Conservation (phyloP, 768 basidiomycete species). For the Chiua virens region DNA sequence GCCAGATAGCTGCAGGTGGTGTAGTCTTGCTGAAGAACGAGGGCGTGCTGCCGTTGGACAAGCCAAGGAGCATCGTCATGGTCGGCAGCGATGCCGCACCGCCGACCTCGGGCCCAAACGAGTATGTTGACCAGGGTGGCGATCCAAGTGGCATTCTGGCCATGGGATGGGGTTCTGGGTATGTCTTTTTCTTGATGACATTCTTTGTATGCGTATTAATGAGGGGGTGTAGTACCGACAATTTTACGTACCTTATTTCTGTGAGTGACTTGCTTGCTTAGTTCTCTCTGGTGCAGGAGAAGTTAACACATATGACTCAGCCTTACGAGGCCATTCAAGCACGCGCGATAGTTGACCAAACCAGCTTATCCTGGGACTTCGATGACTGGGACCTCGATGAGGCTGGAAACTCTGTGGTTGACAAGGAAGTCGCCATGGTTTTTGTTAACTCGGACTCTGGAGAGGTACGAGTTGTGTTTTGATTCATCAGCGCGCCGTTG, state of each 20-base stretch:
- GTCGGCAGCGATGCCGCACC: slow-evolving; percentile 69
- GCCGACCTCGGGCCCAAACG: slow-evolving; percentile 65
- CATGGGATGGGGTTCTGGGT: slow-evolving; percentile 92
- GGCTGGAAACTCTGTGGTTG: slow-evolving; percentile 48
- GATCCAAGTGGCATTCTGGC: slow-evolving; percentile 68
- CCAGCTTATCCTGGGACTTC: slow-evolving; percentile 67
- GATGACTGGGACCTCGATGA: slow-evolving; percentile 62
- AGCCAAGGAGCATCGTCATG: slow-evolving; percentile 59
- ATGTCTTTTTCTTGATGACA: slow-evolving; percentile 1
- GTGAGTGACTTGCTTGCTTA: slow-evolving; percentile 40
- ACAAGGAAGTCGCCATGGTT: slow-evolving; percentile 68
- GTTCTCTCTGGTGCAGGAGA: no score
- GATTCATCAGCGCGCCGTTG: background rate
- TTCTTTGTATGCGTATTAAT: background rate
- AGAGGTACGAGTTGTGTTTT: slow-evolving; percentile 42
- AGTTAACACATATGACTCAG: slow-evolving; percentile 27
- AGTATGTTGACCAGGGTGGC: slow-evolving; percentile 61
- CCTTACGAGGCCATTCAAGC: slow-evolving; percentile 81
- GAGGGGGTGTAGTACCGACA: slow-evolving; percentile 47
- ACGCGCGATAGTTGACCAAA: slow-evolving; percentile 63
- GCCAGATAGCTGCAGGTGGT: slow-evolving; percentile 64
- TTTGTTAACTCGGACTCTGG: slow-evolving; percentile 85
- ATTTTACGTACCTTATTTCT: slow-evolving; percentile 77
- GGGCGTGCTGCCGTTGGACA: slow-evolving; percentile 56
- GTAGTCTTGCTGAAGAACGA: slow-evolving; percentile 73